A percentile compares a stretch with the other conserved stretches of the same genome.
phyloP scores from a whole-genome alignment of 305 asterid genomes.

The Ajuga reptans region DNA sequence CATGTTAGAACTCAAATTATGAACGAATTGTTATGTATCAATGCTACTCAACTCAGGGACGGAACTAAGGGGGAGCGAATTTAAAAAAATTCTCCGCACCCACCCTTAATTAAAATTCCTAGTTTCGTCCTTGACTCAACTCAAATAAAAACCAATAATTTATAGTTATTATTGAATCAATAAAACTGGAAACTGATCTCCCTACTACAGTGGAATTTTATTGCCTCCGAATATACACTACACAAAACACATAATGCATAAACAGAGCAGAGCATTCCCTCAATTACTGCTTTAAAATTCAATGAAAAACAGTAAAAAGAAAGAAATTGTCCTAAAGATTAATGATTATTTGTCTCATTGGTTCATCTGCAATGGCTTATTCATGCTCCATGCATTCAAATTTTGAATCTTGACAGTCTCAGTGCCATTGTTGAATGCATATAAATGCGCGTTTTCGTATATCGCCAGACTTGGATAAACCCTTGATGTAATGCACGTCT shows the following conservation, averaged over 20 bases:
- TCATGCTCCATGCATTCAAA: constrained; percentile 47
- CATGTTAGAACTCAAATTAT: too few relatives aligned
- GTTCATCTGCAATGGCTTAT: constrained; percentile 27
- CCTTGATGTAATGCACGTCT: constrained; percentile 43
- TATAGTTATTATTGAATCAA: background rate
- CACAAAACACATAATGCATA: background rate
- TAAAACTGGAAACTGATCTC: background rate
- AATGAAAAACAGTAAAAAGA: background rate
- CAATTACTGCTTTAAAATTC: background rate
- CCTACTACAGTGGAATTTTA: background rate
- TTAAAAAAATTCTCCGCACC: too few relatives aligned
- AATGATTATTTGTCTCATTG: constrained; percentile 15
- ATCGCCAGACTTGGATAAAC: constrained; percentile 42
- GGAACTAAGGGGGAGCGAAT: too few relatives aligned
- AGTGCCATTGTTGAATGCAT: constrained; percentile 49
- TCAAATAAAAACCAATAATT: background rate
- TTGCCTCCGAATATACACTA: too few relatives aligned
- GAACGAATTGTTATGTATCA: too few relatives aligned
- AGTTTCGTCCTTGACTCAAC: too few relatives aligned
- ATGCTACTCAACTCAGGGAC: background rate
- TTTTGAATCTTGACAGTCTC: constrained; percentile 18
- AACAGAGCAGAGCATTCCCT: too few relatives aligned
- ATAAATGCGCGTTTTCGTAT: constrained; percentile 35
- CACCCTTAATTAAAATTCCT: too few relatives aligned
- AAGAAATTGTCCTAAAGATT: background rate